Base-by-base conservation (phyloP, 2,329 filamentous ascomycete genomes). In the Trichoderma koningiopsis region DNA sequence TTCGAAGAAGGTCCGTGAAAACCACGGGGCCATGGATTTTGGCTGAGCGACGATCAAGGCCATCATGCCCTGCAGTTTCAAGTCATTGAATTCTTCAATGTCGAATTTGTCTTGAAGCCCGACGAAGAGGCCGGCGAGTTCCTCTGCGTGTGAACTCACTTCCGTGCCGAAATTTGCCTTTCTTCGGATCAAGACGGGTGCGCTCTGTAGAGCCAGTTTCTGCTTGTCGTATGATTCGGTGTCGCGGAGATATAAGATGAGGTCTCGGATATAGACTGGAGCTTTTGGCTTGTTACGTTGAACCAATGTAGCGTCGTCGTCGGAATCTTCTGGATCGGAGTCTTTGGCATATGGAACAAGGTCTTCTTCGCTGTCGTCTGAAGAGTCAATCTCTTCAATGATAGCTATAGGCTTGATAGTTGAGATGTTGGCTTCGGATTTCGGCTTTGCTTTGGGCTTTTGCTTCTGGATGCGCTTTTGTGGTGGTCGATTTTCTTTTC, bases 141-240 rank as follows among this genome's bases (percentile, higher is more conserved):
- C 93, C 73, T 94, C 89, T 0, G 90, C 88, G 76, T 98, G 93
- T 68, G 95, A 92, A 64, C 86, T 88, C 53, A 99, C 90, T 81
- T 99, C 96, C 4, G 90, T 92, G 37, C 96, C 96, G 75, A 96
- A 97, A 67, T 89, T 89, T 0, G 92, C 88, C 80, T 99, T 99
- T 16, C 95, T 89, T 6, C 95, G 89, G 72, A 99, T 97, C 5
- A 99, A 84, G 0, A 86, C 79, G 0, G 94, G 89, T 0, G 94
- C 94, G 1, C 91, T 92, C 24, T 87, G 84, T 22, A 99, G 83
- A 3, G 91, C 94, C 11, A 98, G 83, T 69, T 91, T 89, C 76
- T 97, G 93, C 35, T 90, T 89, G 74, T 98, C 94, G 73, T 94
- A 93, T 72, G 91, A 91, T 57, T 97, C 93, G 0, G 88, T 89